phyloP scores from a whole-genome alignment of 1,284 basidiomycete species.

The Cerrena zonata region DNA sequence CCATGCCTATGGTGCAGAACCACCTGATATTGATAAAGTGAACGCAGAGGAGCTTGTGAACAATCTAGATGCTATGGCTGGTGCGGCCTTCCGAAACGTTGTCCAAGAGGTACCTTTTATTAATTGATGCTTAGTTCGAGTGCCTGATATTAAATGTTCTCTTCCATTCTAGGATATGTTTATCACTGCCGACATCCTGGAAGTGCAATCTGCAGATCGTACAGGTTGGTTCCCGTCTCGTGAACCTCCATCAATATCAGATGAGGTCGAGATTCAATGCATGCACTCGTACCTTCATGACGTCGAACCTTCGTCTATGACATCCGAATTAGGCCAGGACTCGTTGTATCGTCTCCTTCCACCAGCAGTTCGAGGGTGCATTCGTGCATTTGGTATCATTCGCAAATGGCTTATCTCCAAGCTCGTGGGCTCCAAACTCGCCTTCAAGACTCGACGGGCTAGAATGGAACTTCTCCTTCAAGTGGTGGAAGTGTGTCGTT shows the following conservation, averaged over 20 bases:
- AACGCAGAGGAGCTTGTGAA: slow-evolving; percentile 65
- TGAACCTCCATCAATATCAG: slow-evolving; percentile 47
- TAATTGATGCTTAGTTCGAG: too few relatives aligned
- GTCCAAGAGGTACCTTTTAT: slow-evolving; percentile 66
- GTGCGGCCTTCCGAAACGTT: slow-evolving; percentile 66
- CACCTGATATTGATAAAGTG: slow-evolving; percentile 63
- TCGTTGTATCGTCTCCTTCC: slow-evolving; percentile 66
- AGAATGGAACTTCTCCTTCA: slow-evolving; percentile 66
- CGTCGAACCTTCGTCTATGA: slow-evolving; percentile 61
- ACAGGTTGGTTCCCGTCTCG: slow-evolving; percentile 68
- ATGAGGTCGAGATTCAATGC: slow-evolving; percentile 66
- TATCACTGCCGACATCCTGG: slow-evolving; percentile 66
- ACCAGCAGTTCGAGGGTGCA: slow-evolving; percentile 64
- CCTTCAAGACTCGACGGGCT: slow-evolving; percentile 55
- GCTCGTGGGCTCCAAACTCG: slow-evolving; percentile 56
- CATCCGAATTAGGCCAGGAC: slow-evolving; percentile 64
- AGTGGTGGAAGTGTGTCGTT: slow-evolving; percentile 64
- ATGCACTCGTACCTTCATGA: slow-evolving; percentile 68
- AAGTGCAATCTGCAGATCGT: slow-evolving; percentile 70
- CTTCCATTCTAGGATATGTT: slow-evolving; percentile 54
- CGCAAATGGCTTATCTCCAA: slow-evolving; percentile 73
- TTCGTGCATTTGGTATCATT: slow-evolving; percentile 66
- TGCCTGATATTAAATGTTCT: slow-evolving; percentile 3
- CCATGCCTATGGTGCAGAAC: slow-evolving; percentile 46
- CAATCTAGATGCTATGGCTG: slow-evolving; percentile 68